Conservation (phyloP, 1,139 yeast species). For the Hyphopichia khmerensis region DNA sequence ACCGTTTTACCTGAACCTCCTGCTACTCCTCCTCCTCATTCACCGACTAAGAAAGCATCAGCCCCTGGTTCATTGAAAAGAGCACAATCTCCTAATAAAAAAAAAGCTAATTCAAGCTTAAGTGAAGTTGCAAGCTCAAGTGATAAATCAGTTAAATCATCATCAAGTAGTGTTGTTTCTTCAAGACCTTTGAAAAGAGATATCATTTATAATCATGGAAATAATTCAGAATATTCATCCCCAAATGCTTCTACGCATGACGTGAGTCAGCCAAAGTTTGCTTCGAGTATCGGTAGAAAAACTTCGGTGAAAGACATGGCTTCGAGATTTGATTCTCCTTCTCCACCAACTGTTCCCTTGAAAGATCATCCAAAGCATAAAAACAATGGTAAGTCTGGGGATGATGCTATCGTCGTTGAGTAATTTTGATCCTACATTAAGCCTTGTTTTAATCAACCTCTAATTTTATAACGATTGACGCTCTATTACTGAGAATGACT, state of each 20-base stretch:
- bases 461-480: background rate
- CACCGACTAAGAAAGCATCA: slow-evolving; percentile 17
- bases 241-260: slow-evolving; percentile 17
- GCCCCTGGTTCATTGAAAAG: slow-evolving; percentile 28
- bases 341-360: slow-evolving; percentile 6
- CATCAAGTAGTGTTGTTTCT: slow-evolving; percentile 16
- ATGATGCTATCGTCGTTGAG: slow-evolving; percentile 4
- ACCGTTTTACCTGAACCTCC: slow-evolving; percentile 4
- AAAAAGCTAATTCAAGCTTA: slow-evolving; percentile 27
- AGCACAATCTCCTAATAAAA: slow-evolving; percentile 42
- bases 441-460: too few relatives aligned
- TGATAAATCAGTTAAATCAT: background rate
- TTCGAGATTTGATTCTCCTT: slow-evolving; percentile 26
- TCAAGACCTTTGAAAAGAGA: slow-evolving; percentile 33
- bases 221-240: slow-evolving; percentile 7
- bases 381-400: background rate
- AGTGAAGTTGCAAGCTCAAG: slow-evolving; percentile 11
- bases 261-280: slow-evolving; percentile 30
- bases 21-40: slow-evolving; percentile 18
- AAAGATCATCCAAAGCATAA: slow-evolving; percentile 1
- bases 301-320: slow-evolving; percentile 39
- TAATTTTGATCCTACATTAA: background rate
- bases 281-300: slow-evolving; percentile 26
- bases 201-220: slow-evolving; percentile 14
- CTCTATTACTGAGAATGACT: too few relatives aligned